Percentiles rank a stretch among this genome's conserved stretches.
Conservation (phyloP, 225 moss, liverwort and hornwort genomes). For the Sphagnum contortum region DNA sequence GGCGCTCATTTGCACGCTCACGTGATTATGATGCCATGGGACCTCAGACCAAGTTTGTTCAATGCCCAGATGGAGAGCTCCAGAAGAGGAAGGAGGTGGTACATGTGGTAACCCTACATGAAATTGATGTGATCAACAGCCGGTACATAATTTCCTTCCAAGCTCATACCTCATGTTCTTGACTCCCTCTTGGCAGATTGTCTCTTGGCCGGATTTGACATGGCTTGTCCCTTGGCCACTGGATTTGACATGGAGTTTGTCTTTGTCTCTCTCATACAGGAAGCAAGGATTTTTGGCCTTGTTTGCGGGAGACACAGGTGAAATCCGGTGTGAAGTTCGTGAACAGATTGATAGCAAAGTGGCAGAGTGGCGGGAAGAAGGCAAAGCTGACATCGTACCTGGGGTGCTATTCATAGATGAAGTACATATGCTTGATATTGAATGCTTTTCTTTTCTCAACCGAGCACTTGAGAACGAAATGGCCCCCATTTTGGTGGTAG, state of each 20-base stretch:
- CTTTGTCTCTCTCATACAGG: slow-evolving; percentile 12
- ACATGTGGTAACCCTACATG: slow-evolving; percentile 73
- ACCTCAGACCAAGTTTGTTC: slow-evolving; percentile 70
- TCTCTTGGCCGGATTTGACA: no score
- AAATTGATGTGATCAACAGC: slow-evolving; percentile 84
- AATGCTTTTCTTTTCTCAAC: slow-evolving; percentile 78
- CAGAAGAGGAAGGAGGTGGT: slow-evolving; percentile 79
- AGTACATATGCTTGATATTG: slow-evolving; percentile 88
- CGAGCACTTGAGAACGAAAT: slow-evolving; percentile 79
- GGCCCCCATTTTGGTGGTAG: slow-evolving; percentile 74
- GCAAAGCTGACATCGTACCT: slow-evolving; percentile 63
- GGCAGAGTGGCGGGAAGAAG: slow-evolving; percentile 68
- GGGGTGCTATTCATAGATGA: slow-evolving; percentile 84
- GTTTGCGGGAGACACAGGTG: slow-evolving; percentile 79
- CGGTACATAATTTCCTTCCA: slow-evolving; percentile 15
- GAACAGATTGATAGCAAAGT: slow-evolving; percentile 85
- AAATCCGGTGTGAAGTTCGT: slow-evolving; percentile 76
- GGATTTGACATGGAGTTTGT: no score
- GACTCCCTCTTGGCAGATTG: no score
- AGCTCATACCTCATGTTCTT: no score
- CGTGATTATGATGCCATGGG: slow-evolving; percentile 81
- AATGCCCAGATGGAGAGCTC: slow-evolving; percentile 75
- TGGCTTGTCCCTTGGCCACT: no score
- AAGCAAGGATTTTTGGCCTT: slow-evolving; percentile 82
- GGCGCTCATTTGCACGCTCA: slow-evolving; percentile 65